Percentiles rank a stretch among this genome's conserved stretches.
phyloP scores from a whole-genome alignment of 2,329 filamentous ascomycete species.

The Fusarium pseudoanthophilum region DNA sequence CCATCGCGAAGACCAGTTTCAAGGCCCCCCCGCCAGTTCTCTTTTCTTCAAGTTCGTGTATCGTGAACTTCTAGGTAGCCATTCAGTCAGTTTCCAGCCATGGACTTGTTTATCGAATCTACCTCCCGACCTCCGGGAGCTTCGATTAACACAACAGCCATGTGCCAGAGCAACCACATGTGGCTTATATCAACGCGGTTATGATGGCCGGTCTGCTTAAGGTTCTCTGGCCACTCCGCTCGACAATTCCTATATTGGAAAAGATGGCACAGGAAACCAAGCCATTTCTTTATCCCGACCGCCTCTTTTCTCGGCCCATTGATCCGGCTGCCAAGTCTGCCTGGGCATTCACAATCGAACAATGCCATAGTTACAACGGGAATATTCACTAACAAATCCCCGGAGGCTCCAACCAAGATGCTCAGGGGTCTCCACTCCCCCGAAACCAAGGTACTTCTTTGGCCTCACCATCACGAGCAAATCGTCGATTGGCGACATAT shows the following conservation, averaged over 20 bases:
- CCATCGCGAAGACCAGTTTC: conserved; percentile 22
- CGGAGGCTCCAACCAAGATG: conserved; percentile 25
- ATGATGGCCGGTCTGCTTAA: conserved; percentile 5
- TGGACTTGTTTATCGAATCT: conserved; percentile 10
- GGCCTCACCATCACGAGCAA: conserved; percentile 24
- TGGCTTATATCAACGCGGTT: conserved; percentile 22
- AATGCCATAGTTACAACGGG: conserved; percentile 27
- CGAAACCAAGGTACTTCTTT: conserved; percentile 31
- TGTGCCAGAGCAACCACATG: conserved; percentile 26
- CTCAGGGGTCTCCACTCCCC: conserved; percentile 28
- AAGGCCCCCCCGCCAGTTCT: not conserved
- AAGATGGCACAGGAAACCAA: conserved; percentile 9
- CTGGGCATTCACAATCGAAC: conserved; percentile 19
- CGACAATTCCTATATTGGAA: conserved; percentile 26
- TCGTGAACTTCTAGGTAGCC: conserved; percentile 1
- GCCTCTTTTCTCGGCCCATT: conserved; percentile 39
- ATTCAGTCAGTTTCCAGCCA: conserved; percentile 6
- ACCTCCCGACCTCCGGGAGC: conserved; percentile 7
- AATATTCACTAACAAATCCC: conserved; percentile 27
- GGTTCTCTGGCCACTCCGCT: conserved; percentile 19
- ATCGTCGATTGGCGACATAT: conserved; percentile 44
- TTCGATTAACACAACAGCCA: conserved; percentile 17
- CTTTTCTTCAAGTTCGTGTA: not conserved
- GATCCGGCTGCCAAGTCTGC: conserved; percentile 42
- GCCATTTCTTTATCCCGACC: conserved; percentile 19